These are phyloP conservation scores for Neonectria hederae DNA, from an alignment of 2,329 filamentous ascomycete genomes.

Conservation along the genomic window DNA sequence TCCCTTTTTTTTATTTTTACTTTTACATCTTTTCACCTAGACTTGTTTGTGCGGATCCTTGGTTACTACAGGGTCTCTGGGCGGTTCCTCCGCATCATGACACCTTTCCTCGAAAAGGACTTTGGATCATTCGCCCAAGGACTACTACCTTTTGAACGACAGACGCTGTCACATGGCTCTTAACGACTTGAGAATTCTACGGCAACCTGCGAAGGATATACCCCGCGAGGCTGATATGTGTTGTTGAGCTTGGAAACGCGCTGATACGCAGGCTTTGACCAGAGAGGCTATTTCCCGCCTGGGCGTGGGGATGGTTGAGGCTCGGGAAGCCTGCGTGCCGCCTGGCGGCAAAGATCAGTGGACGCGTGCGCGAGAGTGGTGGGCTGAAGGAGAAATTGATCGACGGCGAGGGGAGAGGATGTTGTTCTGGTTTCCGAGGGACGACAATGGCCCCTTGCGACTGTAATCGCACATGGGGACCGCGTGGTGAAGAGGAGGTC, in stretches of 20 bases:
- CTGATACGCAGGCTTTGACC: constrained; percentile 41
- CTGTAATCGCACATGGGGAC: constrained; percentile 1
- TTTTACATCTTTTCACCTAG: constrained; percentile 43
- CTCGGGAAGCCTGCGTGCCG: constrained; percentile 41
- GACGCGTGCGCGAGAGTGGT: constrained; percentile 47
- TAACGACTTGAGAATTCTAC: constrained; percentile 48
- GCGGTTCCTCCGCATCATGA: constrained; percentile 41
- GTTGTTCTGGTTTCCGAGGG: constrained; percentile 37
- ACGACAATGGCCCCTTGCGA: constrained; percentile 18
- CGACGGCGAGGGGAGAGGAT: constrained; percentile 39
- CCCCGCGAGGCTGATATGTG: constrained; percentile 51
- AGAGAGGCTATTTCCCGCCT: constrained; percentile 32
- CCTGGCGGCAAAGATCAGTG: constrained; percentile 41
- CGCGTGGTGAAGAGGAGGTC: constrained; percentile 32
- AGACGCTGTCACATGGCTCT: constrained; percentile 50
- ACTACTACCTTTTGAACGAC: constrained; percentile 48
- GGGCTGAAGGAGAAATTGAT: constrained; percentile 46
- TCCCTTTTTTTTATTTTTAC: constrained; percentile 32
- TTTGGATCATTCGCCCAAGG: constrained; percentile 47
- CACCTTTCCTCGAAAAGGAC: constrained; percentile 44
- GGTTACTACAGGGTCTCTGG: constrained; percentile 41
- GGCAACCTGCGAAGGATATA: constrained; percentile 55
- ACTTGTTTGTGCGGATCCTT: constrained; percentile 44
- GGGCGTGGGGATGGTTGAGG: constrained; percentile 34
- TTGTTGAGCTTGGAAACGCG: constrained; percentile 49